Evolutionary conservation across 371 early-diverging fungal genomes (phyloP), one percentile per base, ranked within the genome.

Genomic region (Thermomucor indicae-seudaticae): DNA sequence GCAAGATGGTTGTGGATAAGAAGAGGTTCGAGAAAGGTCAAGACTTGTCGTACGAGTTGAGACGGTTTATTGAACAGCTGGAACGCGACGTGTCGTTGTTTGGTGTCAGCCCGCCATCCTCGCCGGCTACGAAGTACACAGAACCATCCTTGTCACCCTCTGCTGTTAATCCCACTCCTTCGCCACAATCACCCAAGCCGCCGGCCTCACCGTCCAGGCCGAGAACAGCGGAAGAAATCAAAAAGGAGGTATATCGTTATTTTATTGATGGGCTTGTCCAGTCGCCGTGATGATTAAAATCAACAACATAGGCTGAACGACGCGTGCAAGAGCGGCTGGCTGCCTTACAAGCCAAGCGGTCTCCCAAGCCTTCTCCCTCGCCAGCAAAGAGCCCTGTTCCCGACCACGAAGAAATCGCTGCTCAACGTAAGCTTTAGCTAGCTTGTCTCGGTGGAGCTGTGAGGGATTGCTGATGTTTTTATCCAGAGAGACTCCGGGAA

Each of bases 261-360:
- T 17, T 23, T 38, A 27, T 3, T n/a, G 34, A 40, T 5, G 17
- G 12, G 31, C 11, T 5, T 8, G 28, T 14, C 3, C 19, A 3
- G 12, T 22, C 1, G 11, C 17, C 7, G 16, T 16, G 25, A 35
- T 23, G 12, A 16, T 41, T 28, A 25, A 34, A 42, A 38, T 2
- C 5, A 11, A 5, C 2, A 17, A 38, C 4, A 12, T 58, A 71
- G 72, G 77, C 73, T 23, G 77, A 77, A 42, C 57, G 77, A 42
- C 73, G 77, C 47, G 73, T 77, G 12, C 71, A 77, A 62, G 77
- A 77, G 34, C 73, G 73, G 19, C 49, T 72, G 52, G 72, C 70
- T 24, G 72, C 72, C 10, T 53, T 75, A 43, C 71, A 69, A 49
- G 63, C 60, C 5, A 66, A 63, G 31, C 59, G 65, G 41, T 64